A percentile compares a stretch with the other conserved stretches of the same genome.
phyloP scores from a whole-genome alignment of 192 early-diverging fungal species.

The Podochytrium sp. region DNA sequence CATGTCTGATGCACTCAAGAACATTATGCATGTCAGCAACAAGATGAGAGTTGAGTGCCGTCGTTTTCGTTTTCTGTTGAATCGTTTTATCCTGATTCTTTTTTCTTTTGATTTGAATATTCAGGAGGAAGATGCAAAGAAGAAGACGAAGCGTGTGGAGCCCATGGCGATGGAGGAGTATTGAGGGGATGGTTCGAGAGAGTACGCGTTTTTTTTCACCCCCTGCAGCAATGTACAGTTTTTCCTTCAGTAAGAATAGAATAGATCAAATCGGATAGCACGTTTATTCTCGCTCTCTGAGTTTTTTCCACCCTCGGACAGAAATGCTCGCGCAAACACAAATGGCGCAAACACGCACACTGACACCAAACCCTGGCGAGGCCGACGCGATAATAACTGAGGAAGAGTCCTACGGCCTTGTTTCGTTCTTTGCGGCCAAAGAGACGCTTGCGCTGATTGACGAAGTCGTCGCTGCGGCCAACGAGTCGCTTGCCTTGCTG shows the following conservation, averaged over 20 bases:
- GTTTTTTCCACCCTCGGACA: background rate
- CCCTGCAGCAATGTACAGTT: too few species aligned
- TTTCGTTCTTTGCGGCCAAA: background rate
- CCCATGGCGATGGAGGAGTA: slow-evolving; percentile 18
- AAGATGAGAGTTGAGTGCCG: slow-evolving; percentile 17
- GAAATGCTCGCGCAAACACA: background rate
- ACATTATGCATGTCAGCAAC: slow-evolving; percentile 33
- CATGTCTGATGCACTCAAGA: slow-evolving; percentile 43
- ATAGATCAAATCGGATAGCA: too few species aligned
- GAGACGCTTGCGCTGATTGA: background rate
- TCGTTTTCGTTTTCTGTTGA: background rate
- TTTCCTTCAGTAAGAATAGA: too few species aligned
- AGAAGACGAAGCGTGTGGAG: slow-evolving; percentile 16
- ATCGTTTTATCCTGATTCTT: background rate
- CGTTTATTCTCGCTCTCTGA: background rate
- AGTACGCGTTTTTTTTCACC: too few species aligned
- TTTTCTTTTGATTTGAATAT: background rate
- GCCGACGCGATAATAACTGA: background rate
- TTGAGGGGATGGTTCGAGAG: background rate
- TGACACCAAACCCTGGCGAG: too few species aligned
- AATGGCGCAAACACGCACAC: too few species aligned
- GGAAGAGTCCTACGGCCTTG: background rate
- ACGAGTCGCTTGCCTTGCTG: background rate
- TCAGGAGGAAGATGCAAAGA: slow-evolving; percentile 29
- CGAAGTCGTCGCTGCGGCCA: background rate